Base-by-base conservation (phyloP, 257 asterid species). In the Nicotiana noctiflora region DNA sequence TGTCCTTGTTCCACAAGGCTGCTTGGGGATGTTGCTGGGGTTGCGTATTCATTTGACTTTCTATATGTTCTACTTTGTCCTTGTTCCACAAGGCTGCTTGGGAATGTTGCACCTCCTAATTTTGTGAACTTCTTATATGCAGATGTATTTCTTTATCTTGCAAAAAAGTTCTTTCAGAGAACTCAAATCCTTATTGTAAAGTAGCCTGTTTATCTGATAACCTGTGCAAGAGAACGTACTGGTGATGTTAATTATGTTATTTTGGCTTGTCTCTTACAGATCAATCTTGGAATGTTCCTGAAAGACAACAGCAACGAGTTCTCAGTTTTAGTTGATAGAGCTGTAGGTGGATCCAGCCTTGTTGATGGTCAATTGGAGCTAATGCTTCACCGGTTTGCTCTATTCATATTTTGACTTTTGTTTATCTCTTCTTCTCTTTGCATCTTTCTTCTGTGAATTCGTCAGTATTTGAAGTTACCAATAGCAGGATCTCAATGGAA, bases 271-370 rank as follows among this genome's bases (percentile, higher is more conserved):
- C 40, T 83, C 55, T 83, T 83, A 80, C 93, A 96, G 99, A 90
- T 96, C 70, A 96, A 94, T 89, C 99, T 90, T 77, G 99, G 99
- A 75, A 88, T 89, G 77, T 96, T 89, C 90, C 86, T 92, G 81
- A 93, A 96, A 83, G 99, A 96, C 76, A 63, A 87, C 62, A 88
- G 37, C 82, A 89, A 90, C 6, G 99, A 92, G 89, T 79, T 96
- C 81, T 96, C 99, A 2, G 86, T 96, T 85, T 91, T 96, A 89
- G 99, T 94, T 81, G 99, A 96, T 83, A 91, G 99, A 85, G 86
- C 99, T 49, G 94, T 92, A 31, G 98, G 98, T 82, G 99, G 99
- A 81, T 91, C 98, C 37, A 96, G 99, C 84, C 87, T 92, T 49
- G 55, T 82, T 79, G 97, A 94, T 81, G 98, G 99, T 15, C 90